A percentile compares a stretch with the other conserved stretches of the same genome.
Conservation (phyloP, 495 filamentous ascomycete species). For the Neurospora pannonica region DNA sequence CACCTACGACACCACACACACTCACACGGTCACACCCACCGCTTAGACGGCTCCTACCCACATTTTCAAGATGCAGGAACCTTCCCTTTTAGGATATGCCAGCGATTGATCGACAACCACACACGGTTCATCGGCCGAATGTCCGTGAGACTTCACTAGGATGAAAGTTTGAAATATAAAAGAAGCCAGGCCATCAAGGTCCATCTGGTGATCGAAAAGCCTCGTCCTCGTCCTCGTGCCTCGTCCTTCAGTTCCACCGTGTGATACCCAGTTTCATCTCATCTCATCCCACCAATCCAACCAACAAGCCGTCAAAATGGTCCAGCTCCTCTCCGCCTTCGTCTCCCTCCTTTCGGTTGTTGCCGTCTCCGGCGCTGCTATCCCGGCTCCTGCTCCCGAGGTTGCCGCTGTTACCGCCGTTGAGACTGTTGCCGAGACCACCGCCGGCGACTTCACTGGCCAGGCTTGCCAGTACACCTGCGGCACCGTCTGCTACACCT, state of each 20-base stretch:
- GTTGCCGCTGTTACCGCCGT: constrained; percentile 1
- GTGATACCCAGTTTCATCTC: not conserved
- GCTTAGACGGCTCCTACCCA: not conserved
- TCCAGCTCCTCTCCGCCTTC: not conserved
- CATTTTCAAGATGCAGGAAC: not conserved
- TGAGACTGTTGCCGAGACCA: constrained; percentile 9
- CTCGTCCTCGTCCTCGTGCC: not conserved
- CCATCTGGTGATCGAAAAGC: not conserved
- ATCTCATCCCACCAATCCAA: not conserved
- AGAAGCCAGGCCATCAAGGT: not conserved
- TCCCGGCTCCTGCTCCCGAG: constrained; percentile 23
- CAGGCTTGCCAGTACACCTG: constrained; percentile 29
- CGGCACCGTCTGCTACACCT: constrained; percentile 28
- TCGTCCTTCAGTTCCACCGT: not conserved
- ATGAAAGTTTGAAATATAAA: not conserved
- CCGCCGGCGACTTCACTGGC: constrained; percentile 11
- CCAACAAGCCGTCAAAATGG: not conserved
- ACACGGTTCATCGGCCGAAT: not conserved
- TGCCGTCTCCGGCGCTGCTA: constrained; percentile 18
- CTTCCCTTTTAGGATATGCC: not conserved
- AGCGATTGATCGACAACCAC: not conserved
- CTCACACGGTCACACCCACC: not conserved
- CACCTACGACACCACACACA: not conserved
- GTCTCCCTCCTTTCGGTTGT: constrained; percentile 17
- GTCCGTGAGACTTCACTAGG: not conserved